phyloP scores from a whole-genome alignment of 2,329 filamentous ascomycete species.

The Emmonsiellopsis sp. region DNA sequence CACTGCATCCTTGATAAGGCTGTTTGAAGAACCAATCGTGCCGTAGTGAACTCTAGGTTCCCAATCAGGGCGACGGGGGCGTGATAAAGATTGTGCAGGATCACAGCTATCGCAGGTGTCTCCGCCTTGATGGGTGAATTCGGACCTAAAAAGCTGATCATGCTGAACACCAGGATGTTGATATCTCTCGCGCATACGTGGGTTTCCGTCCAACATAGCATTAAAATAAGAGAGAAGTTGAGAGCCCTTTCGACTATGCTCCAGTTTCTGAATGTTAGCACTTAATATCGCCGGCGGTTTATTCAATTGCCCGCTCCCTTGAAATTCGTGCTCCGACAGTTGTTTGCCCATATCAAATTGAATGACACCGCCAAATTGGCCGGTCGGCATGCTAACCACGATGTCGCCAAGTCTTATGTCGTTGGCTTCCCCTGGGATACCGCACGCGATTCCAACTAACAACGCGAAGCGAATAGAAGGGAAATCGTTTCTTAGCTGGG shows the following conservation, averaged over 20 bases:
- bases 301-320: constrained; percentile 3
- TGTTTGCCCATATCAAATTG: constrained; percentile 9
- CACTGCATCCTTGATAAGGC: constrained; percentile 15
- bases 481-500: constrained; percentile 12
- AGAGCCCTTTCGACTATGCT: constrained; percentile 8
- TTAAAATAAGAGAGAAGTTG: constrained; percentile 7
- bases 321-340: no score
- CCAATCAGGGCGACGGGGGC: neutral
- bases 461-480: constrained; percentile 9
- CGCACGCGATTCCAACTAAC: constrained; percentile 14
- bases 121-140: constrained; percentile 11
- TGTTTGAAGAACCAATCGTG: constrained; percentile 17
- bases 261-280: constrained; percentile 5
- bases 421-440: constrained; percentile 9
- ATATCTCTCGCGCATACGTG: neutral
- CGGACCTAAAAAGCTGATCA: constrained; percentile 14
- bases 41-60: constrained; percentile 16
- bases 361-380: constrained; percentile 2
- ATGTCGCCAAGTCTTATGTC: constrained; percentile 15
- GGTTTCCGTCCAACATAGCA: constrained; percentile 3
- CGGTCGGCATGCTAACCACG: constrained; percentile 12
- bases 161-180: constrained; percentile 5
- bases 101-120: neutral
- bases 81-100: neutral
- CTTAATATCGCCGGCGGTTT: constrained; percentile 6